A percentile compares a stretch with the other conserved stretches of the same genome.
These are phyloP conservation scores for Fusarium globosum DNA, from an alignment of 2,329 filamentous ascomycete species.

Conservation along the genomic window DNA sequence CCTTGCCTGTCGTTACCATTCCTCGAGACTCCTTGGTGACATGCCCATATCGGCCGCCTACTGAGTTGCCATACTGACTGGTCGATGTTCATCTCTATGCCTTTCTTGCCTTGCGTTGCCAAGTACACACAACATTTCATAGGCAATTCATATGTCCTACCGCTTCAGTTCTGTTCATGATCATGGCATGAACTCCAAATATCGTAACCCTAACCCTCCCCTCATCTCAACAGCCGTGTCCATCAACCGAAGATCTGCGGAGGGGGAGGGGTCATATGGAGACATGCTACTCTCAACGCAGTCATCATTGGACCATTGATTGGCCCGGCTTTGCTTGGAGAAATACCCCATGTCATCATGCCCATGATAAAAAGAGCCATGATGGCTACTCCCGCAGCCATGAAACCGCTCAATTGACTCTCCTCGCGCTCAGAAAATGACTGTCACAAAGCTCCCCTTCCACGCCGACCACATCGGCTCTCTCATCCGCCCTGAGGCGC, in stretches of 20 bases:
- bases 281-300: conserved; percentile 19
- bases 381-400: conserved; percentile 4
- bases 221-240: conserved; percentile 44
- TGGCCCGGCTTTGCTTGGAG: conserved; percentile 16
- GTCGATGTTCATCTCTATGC: not conserved
- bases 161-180: not conserved
- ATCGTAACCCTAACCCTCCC: conserved; percentile 19
- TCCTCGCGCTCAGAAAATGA: conserved; percentile 38
- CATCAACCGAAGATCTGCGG: conserved; percentile 42
- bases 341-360: conserved; percentile 33
- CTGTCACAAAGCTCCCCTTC: conserved; percentile 61
- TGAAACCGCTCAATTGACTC: conserved; percentile 11
- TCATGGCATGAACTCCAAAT: not conserved
- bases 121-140: not conserved
- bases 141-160: no score
- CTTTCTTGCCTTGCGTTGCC: not conserved
- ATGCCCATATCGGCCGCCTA: not conserved
- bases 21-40: not conserved
- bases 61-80: not conserved
- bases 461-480: conserved; percentile 80
- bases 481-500: conserved; percentile 71
- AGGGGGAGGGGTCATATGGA: conserved; percentile 43
- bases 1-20: not conserved
- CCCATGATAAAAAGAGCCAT: conserved; percentile 38
- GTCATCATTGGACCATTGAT: conserved; percentile 37